Base-by-base conservation (phyloP, 805 yeast species). In the Lipomyces orientalis region DNA sequence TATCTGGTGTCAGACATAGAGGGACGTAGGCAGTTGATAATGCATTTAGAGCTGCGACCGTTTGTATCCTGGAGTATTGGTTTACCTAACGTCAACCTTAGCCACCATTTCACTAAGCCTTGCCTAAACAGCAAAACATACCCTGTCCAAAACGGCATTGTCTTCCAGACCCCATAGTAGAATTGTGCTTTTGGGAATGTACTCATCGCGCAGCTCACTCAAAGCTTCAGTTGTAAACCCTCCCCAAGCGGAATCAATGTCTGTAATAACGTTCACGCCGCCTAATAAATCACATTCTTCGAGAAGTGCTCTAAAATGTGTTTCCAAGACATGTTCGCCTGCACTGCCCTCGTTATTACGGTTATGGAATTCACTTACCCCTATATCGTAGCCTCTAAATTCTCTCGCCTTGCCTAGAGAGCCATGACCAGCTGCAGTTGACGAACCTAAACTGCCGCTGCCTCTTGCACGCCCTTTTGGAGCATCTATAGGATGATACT, bases 161-260 rank as follows among this genome's bases (percentile, higher is more conserved):
- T 74, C 73, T 64, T 76, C 78, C 29, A 82, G 71, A 0, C 83
- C 85, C 87, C 88, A 87, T 1, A 84, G 79, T 54, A 83, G 80
- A 0, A 83, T 68, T 5, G 61, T 73, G 1, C 77, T 75, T 73
- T 86, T 87, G 1, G 88, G 83, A 16, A 88, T 80, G 72, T 85
- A 88, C 73, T 91, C 96, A 75, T 93, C 97, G 64, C 85, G 81
- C 22, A 93, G 61, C 7, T 82, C 84, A n/a, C 79, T 73, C 31
- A 93, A 66, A 69, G 87, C 71, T 58, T 82, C 81, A 54, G 79
- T 76, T 4, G 90, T 77, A 72, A 90, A 87, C 0, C 97, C 97
- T 60, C 92, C 89, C 98, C 98, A 94, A 0, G 89, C 90, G 29
- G 86, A 82, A 75, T 91, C 97, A 2, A 88, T 71, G 62, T 93